Percentiles rank a stretch among this genome's conserved stretches.
These are phyloP conservation scores for Coniophora puteana DNA, from an alignment of 1,284 basidiomycete species.

Conservation along the genomic window DNA sequence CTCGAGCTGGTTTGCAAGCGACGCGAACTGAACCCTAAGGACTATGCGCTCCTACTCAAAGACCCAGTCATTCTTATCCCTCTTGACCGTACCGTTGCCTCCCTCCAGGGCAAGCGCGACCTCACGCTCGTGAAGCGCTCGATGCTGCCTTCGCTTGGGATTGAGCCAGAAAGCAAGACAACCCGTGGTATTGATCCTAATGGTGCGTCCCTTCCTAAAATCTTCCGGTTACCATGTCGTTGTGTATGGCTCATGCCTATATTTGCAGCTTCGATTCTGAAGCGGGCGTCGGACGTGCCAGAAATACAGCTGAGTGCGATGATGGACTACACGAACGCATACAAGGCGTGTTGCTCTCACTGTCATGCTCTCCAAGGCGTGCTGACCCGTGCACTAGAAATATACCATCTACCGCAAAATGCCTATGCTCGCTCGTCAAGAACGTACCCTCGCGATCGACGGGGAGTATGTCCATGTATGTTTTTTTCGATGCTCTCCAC, in stretches of 20 bases:
- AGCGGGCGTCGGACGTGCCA: conserved; percentile 75
- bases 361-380: not conserved
- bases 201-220: conserved; percentile 45
- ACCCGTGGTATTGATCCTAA: conserved; percentile 86
- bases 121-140: conserved; percentile 80
- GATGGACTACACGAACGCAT: conserved; percentile 69
- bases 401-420: conserved; percentile 94
- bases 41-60: conserved; percentile 81
- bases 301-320: conserved; percentile 53
- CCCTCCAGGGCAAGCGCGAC: conserved; percentile 83
- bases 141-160: conserved; percentile 68
- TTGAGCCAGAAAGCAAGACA: conserved; percentile 54
- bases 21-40: conserved; percentile 68
- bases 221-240: conserved; percentile 2
- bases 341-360: conserved; percentile 53
- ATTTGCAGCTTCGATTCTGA: conserved; percentile 83
- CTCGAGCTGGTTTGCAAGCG: conserved; percentile 82
- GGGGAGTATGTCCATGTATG: conserved; percentile 91
- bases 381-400: conserved; percentile 50
- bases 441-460: conserved; percentile 91
- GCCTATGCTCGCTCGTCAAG: conserved; percentile 89
- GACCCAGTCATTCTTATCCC: conserved; percentile 84
- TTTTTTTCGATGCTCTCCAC: conserved; percentile 8
- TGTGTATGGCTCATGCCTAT: conserved; percentile 3
- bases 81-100: conserved; percentile 93